Evolutionary conservation across 2,329 filamentous ascomycete genomes (phyloP), one percentile per base, ranked within the genome.

Genomic region (Apiospora rasikravindrae): DNA sequence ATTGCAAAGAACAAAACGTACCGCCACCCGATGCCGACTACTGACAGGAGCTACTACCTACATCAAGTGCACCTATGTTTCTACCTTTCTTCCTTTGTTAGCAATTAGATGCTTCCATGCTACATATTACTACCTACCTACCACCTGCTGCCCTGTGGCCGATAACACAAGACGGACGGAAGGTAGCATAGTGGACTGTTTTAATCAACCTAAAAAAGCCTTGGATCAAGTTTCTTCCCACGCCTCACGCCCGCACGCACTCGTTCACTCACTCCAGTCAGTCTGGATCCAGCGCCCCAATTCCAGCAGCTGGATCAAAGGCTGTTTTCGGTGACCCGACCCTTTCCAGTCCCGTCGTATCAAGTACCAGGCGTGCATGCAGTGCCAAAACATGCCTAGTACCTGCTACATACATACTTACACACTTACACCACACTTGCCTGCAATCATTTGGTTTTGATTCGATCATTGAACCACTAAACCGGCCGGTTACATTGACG

Each of bases 221-320:
- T 64, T 64, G 53, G 29, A 64, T 64, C 57, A 40, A 40, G 57
- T 64, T 64, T 64, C 29, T 40, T 40, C 29, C 22, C 57, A 14
- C 33, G 57, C 57, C 57, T 64, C 57, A 64, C 57, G 57, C 57
- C 11, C 57, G 57, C 10, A 42, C 40, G n/a, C 47, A 47, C 47
- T 49, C 19, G 22, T 4, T 49, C 33, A 6, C 33, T 33, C 4
- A 10, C 40, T 61, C 47, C 16, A 37, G 53, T 61, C 53, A 37
- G 53, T 57, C 51, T 57, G 57, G 57, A 40, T n/a, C 57, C 57
- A 64, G 57, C 57, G 57, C 57, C 57, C 57, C 57, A 64, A 64
- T 64, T 64, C 57, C 57, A 64, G 57, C 57, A 64, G 51, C 57
- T 64, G 33, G 57, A 64, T 64, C 57, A 64, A 64, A 64, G 57